A percentile compares a stretch with the other conserved stretches of the same genome.
phyloP scores from a whole-genome alignment of 169 alveolate genomes.

The Babesia microti region DNA sequence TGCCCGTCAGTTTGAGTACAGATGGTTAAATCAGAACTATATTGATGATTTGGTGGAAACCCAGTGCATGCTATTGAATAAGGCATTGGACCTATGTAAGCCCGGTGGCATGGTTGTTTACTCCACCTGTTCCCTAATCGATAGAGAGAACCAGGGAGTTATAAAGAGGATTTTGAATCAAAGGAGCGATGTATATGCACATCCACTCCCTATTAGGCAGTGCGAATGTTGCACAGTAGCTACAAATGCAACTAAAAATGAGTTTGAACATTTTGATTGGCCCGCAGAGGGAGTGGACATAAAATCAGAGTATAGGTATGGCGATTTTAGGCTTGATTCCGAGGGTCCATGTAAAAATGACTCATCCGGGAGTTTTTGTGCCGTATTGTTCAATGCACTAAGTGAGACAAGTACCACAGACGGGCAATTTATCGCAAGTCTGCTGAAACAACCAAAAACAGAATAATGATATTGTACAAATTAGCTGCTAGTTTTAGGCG shows the following conservation, averaged over 20 bases:
- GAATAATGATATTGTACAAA: too few species aligned
- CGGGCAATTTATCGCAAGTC: constrained; percentile 23
- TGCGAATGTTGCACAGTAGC: constrained; percentile 40
- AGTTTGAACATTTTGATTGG: too few species aligned
- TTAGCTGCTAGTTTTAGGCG: too few species aligned
- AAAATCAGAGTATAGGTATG: too few species aligned
- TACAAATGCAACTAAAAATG: too few species aligned
- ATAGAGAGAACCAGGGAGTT: constrained; percentile 91
- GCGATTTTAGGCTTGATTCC: too few species aligned
- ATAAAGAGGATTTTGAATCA: constrained; percentile 84
- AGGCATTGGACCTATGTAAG: constrained; percentile 86
- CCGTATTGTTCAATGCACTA: too few species aligned
- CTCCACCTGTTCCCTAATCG: constrained; percentile 91
- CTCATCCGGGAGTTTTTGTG: too few species aligned
- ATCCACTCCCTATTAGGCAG: constrained; percentile 19
- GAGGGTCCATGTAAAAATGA: too few species aligned
- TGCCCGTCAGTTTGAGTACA: constrained; percentile 15
- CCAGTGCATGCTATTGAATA: constrained; percentile 83
- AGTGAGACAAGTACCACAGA: too few species aligned
- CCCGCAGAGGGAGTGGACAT: too few species aligned
- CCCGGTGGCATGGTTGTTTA: constrained; percentile 94
- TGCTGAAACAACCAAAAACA: constrained; percentile 2
- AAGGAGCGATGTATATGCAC: constrained; percentile 33
- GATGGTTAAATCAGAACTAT: constrained; percentile 23
- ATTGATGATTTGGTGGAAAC: constrained; percentile 77